Conservation (phyloP, 2,329 filamentous ascomycete species). For the Penicillium olsonii region DNA sequence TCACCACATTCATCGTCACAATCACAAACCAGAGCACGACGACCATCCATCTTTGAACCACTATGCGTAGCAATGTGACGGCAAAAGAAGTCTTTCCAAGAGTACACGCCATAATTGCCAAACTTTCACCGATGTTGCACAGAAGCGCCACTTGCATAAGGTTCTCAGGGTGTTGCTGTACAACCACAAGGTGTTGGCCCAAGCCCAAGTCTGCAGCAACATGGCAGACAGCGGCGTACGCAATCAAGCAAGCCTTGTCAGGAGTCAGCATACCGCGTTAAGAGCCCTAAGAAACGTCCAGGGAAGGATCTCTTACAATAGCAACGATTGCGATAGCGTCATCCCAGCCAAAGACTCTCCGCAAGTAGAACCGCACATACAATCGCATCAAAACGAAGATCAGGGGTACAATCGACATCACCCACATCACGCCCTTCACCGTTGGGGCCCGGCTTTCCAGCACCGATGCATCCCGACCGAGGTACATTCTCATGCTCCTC, state of each 20-base stretch:
- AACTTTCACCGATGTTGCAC: slow-evolving; percentile 31
- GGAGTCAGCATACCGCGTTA: not conserved
- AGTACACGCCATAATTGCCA: slow-evolving; percentile 44
- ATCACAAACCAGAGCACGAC: slow-evolving; percentile 39
- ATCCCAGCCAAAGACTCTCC: slow-evolving; percentile 21
- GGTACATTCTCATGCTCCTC: not conserved
- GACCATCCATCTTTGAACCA: slow-evolving; percentile 37
- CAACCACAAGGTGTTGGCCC: slow-evolving; percentile 12
- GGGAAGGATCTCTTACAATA: slow-evolving; percentile 7
- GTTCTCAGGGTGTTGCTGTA: slow-evolving; percentile 12
- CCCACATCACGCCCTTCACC: slow-evolving; percentile 20
- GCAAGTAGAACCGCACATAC: slow-evolving; percentile 16
- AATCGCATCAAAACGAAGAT: slow-evolving; percentile 17
- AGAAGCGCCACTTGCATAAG: slow-evolving; percentile 19
- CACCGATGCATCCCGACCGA: not conserved
- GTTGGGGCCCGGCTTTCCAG: slow-evolving; percentile 11
- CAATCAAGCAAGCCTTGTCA: slow-evolving; percentile 12
- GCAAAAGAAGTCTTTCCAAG: slow-evolving; percentile 44
- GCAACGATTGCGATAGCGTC: slow-evolving; percentile 19
- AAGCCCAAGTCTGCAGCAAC: slow-evolving; percentile 15
- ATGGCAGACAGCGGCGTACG: slow-evolving; percentile 20
- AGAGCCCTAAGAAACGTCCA: not conserved
- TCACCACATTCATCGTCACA: slow-evolving; percentile 26
- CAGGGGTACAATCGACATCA: slow-evolving; percentile 16
- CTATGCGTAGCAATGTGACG: slow-evolving; percentile 42